A percentile compares a stretch with the other conserved stretches of the same genome.
phyloP scores from a whole-genome alignment of 164 flowering plant species.

The Berberis thunbergii region DNA sequence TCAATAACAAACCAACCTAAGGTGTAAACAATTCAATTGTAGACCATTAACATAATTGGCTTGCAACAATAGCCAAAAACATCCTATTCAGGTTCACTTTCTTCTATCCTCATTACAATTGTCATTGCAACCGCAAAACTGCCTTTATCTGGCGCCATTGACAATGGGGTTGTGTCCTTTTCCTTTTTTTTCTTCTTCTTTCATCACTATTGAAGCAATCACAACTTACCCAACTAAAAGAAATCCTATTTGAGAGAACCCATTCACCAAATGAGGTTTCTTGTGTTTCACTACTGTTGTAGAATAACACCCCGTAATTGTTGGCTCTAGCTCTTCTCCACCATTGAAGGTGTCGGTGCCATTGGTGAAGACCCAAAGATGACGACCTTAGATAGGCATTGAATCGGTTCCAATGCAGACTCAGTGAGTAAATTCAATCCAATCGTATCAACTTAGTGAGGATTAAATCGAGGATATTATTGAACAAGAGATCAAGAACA shows the following conservation, averaged over 20 bases:
- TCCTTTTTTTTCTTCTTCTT: slow-evolving; percentile 16
- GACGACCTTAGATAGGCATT: slow-evolving; percentile 33
- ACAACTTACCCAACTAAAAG: slow-evolving; percentile 21
- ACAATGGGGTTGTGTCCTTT: slow-evolving; percentile 5
- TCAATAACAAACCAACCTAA: too few species aligned
- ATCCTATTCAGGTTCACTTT: slow-evolving; percentile 44
- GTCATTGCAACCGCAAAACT: slow-evolving; percentile 28
- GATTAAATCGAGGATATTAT: slow-evolving; percentile 46
- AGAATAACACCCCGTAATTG: slow-evolving; percentile 15
- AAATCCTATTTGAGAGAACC: too few species aligned
- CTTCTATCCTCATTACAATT: slow-evolving; percentile 26
- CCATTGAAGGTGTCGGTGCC: slow-evolving; percentile 13
- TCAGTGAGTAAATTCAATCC: slow-evolving; percentile 45
- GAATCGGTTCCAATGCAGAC: slow-evolving; percentile 53
- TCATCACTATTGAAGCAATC: slow-evolving; percentile 19
- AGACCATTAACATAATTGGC: too few species aligned
- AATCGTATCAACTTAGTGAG: slow-evolving; percentile 32
- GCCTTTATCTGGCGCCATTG: slow-evolving; percentile 15
- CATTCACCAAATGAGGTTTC: too few species aligned
- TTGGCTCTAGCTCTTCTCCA: slow-evolving; percentile 24
- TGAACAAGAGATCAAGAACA: slow-evolving; percentile 59
- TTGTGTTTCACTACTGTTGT: too few species aligned
- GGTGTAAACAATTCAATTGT: too few species aligned
- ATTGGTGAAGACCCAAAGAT: slow-evolving; percentile 33
- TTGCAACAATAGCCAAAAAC: neutral